Base-by-base conservation (phyloP, 108 stramenopile genomes). In the Pseudonitzschia multiseries region DNA sequence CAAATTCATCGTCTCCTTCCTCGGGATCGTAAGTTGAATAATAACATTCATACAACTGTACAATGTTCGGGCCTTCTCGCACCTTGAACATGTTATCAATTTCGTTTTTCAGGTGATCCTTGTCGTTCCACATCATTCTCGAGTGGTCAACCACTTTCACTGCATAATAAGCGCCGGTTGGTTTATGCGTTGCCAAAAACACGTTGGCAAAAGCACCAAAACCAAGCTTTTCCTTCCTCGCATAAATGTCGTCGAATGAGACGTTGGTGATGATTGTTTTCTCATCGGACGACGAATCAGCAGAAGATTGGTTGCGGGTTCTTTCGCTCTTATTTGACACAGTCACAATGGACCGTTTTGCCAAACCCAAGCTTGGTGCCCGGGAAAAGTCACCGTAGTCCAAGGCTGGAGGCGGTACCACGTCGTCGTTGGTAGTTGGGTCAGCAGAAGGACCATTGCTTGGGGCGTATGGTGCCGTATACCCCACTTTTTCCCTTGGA, bases 181-280 rank as follows among this genome's bases (percentile, higher is more conserved):
- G 68, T 46, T 79, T 79, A 75, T 93, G 88, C 4, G 78, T 79
- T 57, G 79, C 89, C 67, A 86, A 72, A 71, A 82, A 86, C n/a
- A 93, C 93, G 10, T 81, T 75, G 8, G 88, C 87, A 74, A 91
- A 93, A 48, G 89, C 93, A 53, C 93, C 93, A 65, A 82, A 83
- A 57, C 93, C 93, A 20, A 93, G 78, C 81, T 88, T n/a, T 50
- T 36, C 54, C 40, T 79, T 79, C 0, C 86, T 81, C 14, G 56
- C 13, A 65, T 90, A 90, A 15, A 87, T 53, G n/a, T 84, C 75
- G 46, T 81, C 81, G 77, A 90, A 90, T 21, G 57, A 5, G 0
- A 62, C n/a, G 41, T 40, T 40, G 32, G 36, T 62, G n/a, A 29
- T n/a, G 8, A 62, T 33, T n/a, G 32, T 31, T 40, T 62, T 62